Percentiles rank a stretch among this genome's conserved stretches.
phyloP scores from a whole-genome alignment of 495 filamentous ascomycete species.

The Collariella sp. region DNA sequence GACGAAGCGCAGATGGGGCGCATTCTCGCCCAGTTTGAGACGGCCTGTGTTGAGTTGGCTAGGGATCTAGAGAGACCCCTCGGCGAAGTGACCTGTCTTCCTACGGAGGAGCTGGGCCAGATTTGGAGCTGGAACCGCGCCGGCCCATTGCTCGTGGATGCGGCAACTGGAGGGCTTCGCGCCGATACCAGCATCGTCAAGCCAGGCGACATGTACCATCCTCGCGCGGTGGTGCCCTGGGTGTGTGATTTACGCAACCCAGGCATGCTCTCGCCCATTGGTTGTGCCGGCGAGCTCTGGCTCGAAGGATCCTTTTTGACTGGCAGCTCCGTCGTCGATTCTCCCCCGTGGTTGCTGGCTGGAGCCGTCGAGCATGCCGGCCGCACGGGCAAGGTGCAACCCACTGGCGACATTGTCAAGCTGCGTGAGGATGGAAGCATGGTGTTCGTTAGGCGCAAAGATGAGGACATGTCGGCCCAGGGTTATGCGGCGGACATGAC shows the following conservation, averaged over 20 bases:
- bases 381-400: constrained; percentile 34
- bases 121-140: constrained; percentile 16
- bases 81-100: neutral
- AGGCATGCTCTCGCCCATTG: constrained; percentile 48
- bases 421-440: constrained; percentile 44
- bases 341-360: constrained; percentile 10
- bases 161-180: neutral
- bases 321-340: constrained; percentile 39
- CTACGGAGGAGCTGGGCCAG: neutral
- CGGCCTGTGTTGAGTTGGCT: constrained; percentile 3
- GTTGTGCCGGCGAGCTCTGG: constrained; percentile 67
- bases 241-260: constrained; percentile 20
- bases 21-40: constrained; percentile 14
- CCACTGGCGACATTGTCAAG: constrained; percentile 50
- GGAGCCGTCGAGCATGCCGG: neutral
- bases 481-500: constrained; percentile 25
- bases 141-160: constrained; percentile 2
- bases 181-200: neutral
- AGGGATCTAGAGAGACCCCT: constrained; percentile 1
- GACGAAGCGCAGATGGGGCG: neutral
- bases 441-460: constrained; percentile 34
- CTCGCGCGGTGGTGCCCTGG: constrained; percentile 15
- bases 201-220: constrained; percentile 1
- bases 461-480: constrained; percentile 20
- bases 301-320: constrained; percentile 57